Evolutionary conservation across 176 grass and related monocot species (phyloP).

Genomic region (Raddia distichophylla): DNA sequence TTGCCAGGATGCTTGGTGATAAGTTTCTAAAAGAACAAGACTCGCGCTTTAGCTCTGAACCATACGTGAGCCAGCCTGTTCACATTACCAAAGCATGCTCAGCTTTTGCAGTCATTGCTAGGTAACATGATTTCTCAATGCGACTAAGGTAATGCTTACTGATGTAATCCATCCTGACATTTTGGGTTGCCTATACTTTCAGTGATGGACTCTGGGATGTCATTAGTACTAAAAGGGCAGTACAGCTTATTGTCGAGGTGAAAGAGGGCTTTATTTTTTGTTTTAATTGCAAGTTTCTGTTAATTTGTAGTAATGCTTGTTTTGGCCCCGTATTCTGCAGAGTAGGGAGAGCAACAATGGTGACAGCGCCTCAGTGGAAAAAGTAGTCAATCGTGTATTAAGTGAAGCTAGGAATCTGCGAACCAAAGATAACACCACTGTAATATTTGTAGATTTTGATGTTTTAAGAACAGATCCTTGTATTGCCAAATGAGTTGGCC

Average conservation of each 20-base stretch:
- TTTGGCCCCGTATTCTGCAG: slow-evolving; percentile 34
- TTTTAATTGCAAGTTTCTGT: slow-evolving; percentile 11
- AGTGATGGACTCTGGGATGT: slow-evolving; percentile 98
- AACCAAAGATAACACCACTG: slow-evolving; percentile 82
- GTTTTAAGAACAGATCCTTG: slow-evolving; percentile 64
- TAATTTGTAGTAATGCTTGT: slow-evolving; percentile 14
- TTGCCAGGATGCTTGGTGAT: slow-evolving; percentile 84
- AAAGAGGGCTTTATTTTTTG: background rate
- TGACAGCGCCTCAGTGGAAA: slow-evolving; percentile 36
- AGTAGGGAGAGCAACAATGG: slow-evolving; percentile 43
- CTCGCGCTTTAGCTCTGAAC: slow-evolving; percentile 78
- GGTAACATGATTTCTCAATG: slow-evolving; percentile 48
- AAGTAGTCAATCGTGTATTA: slow-evolving; percentile 64
- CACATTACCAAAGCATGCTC: slow-evolving; percentile 57
- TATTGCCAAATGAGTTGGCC: slow-evolving; percentile 44
- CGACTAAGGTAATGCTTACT: slow-evolving; percentile 13
- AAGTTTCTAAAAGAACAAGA: slow-evolving; percentile 89
- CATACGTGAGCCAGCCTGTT: slow-evolving; percentile 72
- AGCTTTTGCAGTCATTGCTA: slow-evolving; percentile 78
- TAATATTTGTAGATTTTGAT: slow-evolving; percentile 94
- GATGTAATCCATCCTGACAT: background rate
- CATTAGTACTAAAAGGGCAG: slow-evolving; percentile 65
- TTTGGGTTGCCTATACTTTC: background rate
- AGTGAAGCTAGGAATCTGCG: slow-evolving; percentile 61
- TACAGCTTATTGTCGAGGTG: slow-evolving; percentile 69